Percentiles rank a stretch among this genome's conserved stretches.
phyloP scores from a whole-genome alignment of 2,329 filamentous ascomycete genomes.

The Neonectria punicea region DNA sequence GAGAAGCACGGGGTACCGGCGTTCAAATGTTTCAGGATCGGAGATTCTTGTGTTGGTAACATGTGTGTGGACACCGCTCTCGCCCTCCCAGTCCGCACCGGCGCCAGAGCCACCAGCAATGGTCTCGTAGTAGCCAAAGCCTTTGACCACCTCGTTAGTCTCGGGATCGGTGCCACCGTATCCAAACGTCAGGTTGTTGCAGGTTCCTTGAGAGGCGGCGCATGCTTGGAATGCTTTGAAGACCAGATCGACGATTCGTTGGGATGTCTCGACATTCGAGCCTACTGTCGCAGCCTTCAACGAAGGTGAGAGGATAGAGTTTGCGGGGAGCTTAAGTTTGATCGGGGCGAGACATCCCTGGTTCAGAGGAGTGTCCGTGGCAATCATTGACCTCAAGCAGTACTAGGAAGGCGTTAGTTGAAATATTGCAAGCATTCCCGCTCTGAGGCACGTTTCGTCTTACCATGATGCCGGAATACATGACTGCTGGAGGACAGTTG shows the following conservation, averaged over 20 bases:
- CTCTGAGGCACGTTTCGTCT: background rate
- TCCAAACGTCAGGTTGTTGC: slow-evolving; percentile 85
- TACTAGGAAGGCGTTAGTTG: slow-evolving; percentile 55
- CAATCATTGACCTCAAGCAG: slow-evolving; percentile 82
- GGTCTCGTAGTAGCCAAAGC: slow-evolving; percentile 90
- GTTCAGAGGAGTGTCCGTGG: slow-evolving; percentile 84
- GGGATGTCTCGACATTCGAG: slow-evolving; percentile 71
- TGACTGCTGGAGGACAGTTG: slow-evolving; percentile 67
- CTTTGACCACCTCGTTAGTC: slow-evolving; percentile 48
- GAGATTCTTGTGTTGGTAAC: slow-evolving; percentile 90
- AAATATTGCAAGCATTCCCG: background rate
- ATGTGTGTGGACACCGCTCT: slow-evolving; percentile 79
- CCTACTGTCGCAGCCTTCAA: slow-evolving; percentile 83
- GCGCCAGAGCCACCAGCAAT: slow-evolving; percentile 83
- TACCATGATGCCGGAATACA: slow-evolving; percentile 12
- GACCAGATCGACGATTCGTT: slow-evolving; percentile 54
- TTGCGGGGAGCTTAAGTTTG: slow-evolving; percentile 75
- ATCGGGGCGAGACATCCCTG: slow-evolving; percentile 86
- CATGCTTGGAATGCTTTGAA: slow-evolving; percentile 79
- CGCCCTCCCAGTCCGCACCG: slow-evolving; percentile 77
- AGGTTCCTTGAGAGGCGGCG: slow-evolving; percentile 81
- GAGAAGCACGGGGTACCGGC: slow-evolving; percentile 74
- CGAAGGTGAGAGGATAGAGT: slow-evolving; percentile 67
- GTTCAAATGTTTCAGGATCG: slow-evolving; percentile 81
- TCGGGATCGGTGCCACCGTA: slow-evolving; percentile 68